A percentile compares a stretch with the other conserved stretches of the same genome.
phyloP scores from a whole-genome alignment of 2,329 filamentous ascomycete species.

The Curvularia verruculosa region DNA sequence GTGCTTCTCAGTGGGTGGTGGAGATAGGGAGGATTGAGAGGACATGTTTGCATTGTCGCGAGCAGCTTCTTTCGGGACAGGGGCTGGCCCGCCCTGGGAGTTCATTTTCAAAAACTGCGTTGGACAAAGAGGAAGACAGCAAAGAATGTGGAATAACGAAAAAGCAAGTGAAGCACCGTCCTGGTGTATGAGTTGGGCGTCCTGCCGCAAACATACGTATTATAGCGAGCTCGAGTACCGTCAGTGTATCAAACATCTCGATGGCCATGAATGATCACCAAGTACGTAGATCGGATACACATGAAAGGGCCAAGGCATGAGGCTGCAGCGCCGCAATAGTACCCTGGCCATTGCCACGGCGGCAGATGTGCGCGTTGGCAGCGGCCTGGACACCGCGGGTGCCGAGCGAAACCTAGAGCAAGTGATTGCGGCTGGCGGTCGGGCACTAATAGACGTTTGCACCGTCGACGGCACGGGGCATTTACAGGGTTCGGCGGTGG shows the following conservation, averaged over 20 bases:
- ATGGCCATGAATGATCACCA: neutral
- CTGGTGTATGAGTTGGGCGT: neutral
- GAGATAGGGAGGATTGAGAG: neutral
- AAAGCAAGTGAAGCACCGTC: neutral
- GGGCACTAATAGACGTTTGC: neutral
- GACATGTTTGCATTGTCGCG: neutral
- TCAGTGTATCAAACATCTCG: neutral
- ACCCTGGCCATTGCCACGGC: neutral
- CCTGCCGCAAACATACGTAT: neutral
- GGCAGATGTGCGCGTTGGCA: neutral
- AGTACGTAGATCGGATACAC: conserved; percentile 2
- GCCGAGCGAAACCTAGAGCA: neutral
- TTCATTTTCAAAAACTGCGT: neutral
- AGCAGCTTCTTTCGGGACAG: neutral
- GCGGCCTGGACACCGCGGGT: neutral
- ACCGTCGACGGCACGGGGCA: neutral
- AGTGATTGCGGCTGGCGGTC: neutral
- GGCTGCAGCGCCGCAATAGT: neutral
- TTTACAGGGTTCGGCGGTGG: neutral
- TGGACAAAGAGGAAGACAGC: neutral
- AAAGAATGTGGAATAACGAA: neutral
- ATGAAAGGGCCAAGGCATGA: neutral
- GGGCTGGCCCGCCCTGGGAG: neutral
- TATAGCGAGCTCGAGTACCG: neutral
- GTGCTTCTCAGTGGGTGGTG: neutral